Evolutionary conservation across 192 early-diverging fungal species (phyloP), one percentile per base, ranked within the genome.

Genomic region (Allomyces macrogynus): DNA sequence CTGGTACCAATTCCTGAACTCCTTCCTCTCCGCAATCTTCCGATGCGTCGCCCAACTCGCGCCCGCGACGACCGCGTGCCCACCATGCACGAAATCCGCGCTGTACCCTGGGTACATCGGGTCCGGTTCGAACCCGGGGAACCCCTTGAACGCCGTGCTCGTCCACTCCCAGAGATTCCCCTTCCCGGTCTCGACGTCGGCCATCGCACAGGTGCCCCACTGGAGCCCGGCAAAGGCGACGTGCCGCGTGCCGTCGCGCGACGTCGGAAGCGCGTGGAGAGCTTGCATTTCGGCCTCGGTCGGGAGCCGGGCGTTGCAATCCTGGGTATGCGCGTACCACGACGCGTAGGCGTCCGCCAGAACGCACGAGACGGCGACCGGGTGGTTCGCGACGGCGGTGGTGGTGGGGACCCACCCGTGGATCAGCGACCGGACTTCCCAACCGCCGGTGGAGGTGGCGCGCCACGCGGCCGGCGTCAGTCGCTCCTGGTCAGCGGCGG

Each of bases 1-100:
- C 73, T 96, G 93, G 67, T 90, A 94, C 91, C 91, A 96, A 72
- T 96, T 96, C 12, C 88, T 68, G 74, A 93, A 91, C 8, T 83
- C 81, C 61, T 73, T 67, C 22, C 93, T 66, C 23, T 74, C 74
- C 7, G 83, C 84, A 12, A 94, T 78, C 10, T 82, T 62, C 10
- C 88, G 88, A 62, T 88, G 85, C 0, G 93, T 96, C 10, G 89
- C 90, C 86, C 89, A 96, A 2, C 81, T 84, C 0, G 71, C 93
- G 62, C 93, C 93, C 26, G 92, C 67, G 18, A 96, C 77, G 3
- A 90, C 81, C 67, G 80, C 76, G 73, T 96, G 91, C 64, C 88
- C 87, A 24, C 74, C 83, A 68, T 96, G 90, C 70, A 95, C 92
- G 66, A 95, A 95, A 70, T 96, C 91, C 4, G 77, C 69, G 4